A percentile compares a stretch with the other conserved stretches of the same genome.
These are phyloP conservation scores for Scheffersomyces coipomensis DNA, from an alignment of 805 yeast genomes.

Conservation along the genomic window DNA sequence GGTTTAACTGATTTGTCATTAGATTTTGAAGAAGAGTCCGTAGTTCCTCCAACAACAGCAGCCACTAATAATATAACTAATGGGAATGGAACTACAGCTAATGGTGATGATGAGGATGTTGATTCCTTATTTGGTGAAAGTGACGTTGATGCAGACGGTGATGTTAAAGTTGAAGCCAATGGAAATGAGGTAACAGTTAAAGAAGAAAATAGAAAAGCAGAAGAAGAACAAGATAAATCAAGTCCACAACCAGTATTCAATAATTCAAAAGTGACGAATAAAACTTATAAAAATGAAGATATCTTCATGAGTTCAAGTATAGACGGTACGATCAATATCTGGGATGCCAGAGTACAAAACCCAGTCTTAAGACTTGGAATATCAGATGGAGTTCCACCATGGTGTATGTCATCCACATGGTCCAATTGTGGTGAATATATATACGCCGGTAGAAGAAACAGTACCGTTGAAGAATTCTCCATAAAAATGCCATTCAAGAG, in stretches of 20 bases:
- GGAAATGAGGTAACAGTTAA: conserved; percentile 36
- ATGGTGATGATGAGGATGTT: conserved; percentile 12
- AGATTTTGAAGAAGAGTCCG: conserved; percentile 19
- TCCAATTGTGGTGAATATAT: conserved; percentile 75
- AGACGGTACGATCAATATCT: conserved; percentile 76
- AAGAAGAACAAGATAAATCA: conserved; percentile 13
- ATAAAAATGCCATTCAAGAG: conserved; percentile 53
- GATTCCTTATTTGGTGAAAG: conserved; percentile 19
- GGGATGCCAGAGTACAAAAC: conserved; percentile 67
- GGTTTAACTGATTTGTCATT: conserved; percentile 46
- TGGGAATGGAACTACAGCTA: conserved; percentile 1
- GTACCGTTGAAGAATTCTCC: conserved; percentile 76
- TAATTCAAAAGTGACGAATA: conserved; percentile 16
- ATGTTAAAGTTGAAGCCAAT: conserved; percentile 17
- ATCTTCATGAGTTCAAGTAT: conserved; percentile 77
- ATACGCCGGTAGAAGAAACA: conserved; percentile 87
- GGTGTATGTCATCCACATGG: conserved; percentile 93
- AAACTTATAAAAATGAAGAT: conserved; percentile 34
- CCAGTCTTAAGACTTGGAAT: conserved; percentile 51
- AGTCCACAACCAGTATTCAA: conserved; percentile 8
- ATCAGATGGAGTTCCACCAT: conserved; percentile 77
- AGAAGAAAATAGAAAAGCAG: conserved; percentile 12
- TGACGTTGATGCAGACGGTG: conserved; percentile 22
- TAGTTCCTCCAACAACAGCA: neutral
- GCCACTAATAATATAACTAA: neutral